Evolutionary conservation across 2,329 filamentous ascomycete species (phyloP), one percentile per base, ranked within the genome.

Genomic region (Ophiostoma quercus): DNA sequence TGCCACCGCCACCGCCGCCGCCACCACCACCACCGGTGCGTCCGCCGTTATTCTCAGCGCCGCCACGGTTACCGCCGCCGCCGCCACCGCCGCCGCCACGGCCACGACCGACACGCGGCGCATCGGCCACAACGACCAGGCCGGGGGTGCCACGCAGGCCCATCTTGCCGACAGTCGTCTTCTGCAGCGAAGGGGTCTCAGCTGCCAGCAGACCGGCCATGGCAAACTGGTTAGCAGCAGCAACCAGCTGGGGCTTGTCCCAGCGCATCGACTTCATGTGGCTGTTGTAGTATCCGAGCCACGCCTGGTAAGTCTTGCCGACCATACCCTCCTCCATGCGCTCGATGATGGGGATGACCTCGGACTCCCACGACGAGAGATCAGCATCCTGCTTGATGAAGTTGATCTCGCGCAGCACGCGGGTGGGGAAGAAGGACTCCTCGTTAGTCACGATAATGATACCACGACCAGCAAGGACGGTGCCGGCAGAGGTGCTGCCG

Each of bases 271-370:
- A 73, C 77, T 84, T 86, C 68, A 81, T 73, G 74, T 82, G 80
- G 69, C 79, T 80, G 75, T 86, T 86, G 78, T 83, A 83, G 81
- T 85, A 82, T 70, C 85, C 85, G 11, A 87, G 77, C 84, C 84
- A 87, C 3, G 83, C 83, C 75, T 85, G 83, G 77, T 88, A 88
- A 2, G 81, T 79, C 74, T 82, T 84, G 16, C 76, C 77, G 70
- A 83, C 82, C 25, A 79, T 77, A 0, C 80, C 77, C 25, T 81
- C 79, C 3, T 82, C 81, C 74, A 89, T 79, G 54, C 73, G 72
- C 68, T 78, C 75, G n/a, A 84, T 78, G 34, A 83, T 78, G 32
- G 69, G 69, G 11, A 74, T 22, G 0, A 86, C 79, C 14, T 82
- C 78, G 0, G 70, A 62, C 11, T 76, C 76, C 65, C 65, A 66